These are phyloP conservation scores for Colletotrichum sojae DNA, from an alignment of 2,329 filamentous ascomycete genomes.

Conservation along the genomic window DNA sequence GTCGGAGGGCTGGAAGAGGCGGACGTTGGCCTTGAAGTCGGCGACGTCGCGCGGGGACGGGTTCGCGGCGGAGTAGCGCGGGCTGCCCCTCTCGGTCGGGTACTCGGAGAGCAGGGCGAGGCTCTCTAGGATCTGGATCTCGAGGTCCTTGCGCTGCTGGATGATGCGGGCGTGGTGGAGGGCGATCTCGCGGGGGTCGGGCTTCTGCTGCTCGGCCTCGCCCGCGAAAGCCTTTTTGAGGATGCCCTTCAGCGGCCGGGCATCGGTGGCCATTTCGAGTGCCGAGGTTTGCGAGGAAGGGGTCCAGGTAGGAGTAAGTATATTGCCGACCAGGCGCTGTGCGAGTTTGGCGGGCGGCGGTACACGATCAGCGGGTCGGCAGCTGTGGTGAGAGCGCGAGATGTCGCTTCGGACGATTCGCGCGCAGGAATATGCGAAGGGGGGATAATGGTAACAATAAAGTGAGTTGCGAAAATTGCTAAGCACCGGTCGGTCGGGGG, in stretches of 20 bases:
- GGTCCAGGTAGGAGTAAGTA: background rate
- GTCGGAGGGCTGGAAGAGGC: constrained; percentile 86
- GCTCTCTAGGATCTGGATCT: constrained; percentile 79
- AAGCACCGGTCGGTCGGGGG: constrained; percentile 4
- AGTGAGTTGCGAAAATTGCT: constrained; percentile 25
- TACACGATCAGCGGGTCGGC: background rate
- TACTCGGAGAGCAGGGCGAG: constrained; percentile 80
- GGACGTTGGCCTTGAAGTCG: constrained; percentile 76
- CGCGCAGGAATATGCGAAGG: too few relatives aligned
- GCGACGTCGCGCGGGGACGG: constrained; percentile 71
- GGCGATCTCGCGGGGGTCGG: constrained; percentile 74
- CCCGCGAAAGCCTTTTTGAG: constrained; percentile 68
- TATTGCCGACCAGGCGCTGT: background rate
- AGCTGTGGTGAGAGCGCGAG: too few relatives aligned
- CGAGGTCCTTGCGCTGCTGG: constrained; percentile 84
- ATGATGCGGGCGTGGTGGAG: constrained; percentile 86
- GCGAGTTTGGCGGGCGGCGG: background rate
- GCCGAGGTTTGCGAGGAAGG: background rate
- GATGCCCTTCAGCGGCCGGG: constrained; percentile 66
- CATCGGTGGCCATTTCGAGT: constrained; percentile 58
- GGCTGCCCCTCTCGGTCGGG: constrained; percentile 54
- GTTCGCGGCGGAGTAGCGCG: constrained; percentile 59
- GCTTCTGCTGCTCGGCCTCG: constrained; percentile 53
- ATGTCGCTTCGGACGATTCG: too few relatives aligned
- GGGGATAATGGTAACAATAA: too few relatives aligned